Conservation (phyloP, 768 basidiomycete species). For the Xerocomellus amylosporus region DNA sequence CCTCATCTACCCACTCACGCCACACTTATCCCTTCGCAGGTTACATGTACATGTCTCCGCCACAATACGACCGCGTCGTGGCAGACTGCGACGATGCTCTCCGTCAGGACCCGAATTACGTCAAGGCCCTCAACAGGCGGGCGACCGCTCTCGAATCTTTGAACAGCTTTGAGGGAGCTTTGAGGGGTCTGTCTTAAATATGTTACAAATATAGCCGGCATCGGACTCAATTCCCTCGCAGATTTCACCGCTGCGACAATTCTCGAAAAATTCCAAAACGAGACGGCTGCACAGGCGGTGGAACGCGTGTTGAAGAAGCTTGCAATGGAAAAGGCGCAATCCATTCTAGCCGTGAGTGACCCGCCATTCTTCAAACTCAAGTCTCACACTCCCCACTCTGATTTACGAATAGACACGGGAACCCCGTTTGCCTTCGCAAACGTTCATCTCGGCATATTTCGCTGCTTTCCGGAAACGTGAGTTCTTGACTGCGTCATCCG, state of each 20-base stretch:
- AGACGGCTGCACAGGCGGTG: constrained; percentile 70
- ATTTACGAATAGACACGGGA: constrained; percentile 50
- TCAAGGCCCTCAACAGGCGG: constrained; percentile 89
- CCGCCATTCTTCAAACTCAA: neutral
- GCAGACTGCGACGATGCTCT: constrained; percentile 89
- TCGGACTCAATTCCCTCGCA: constrained; percentile 25
- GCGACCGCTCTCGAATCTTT: constrained; percentile 82
- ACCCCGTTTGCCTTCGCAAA: constrained; percentile 80
- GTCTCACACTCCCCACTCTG: neutral
- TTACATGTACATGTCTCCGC: constrained; percentile 88
- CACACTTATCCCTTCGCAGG: constrained; percentile 41
- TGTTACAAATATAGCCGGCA: neutral
- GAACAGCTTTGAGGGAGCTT: constrained; percentile 66
- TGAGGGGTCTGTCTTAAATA: constrained; percentile 57
- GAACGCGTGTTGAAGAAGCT: constrained; percentile 91
- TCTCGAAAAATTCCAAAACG: constrained; percentile 88
- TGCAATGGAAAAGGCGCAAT: constrained; percentile 65
- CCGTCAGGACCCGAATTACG: constrained; percentile 75
- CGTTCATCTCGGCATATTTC: constrained; percentile 94
- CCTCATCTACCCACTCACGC: neutral
- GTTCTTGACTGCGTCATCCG: constrained; percentile 25
- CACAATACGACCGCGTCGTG: constrained; percentile 78
- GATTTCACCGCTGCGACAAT: constrained; percentile 98
- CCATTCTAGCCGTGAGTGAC: constrained; percentile 62
- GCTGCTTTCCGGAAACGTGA: constrained; percentile 90